Conservation (phyloP, 176 grass and related monocot genomes). For the Puya raimondii region DNA sequence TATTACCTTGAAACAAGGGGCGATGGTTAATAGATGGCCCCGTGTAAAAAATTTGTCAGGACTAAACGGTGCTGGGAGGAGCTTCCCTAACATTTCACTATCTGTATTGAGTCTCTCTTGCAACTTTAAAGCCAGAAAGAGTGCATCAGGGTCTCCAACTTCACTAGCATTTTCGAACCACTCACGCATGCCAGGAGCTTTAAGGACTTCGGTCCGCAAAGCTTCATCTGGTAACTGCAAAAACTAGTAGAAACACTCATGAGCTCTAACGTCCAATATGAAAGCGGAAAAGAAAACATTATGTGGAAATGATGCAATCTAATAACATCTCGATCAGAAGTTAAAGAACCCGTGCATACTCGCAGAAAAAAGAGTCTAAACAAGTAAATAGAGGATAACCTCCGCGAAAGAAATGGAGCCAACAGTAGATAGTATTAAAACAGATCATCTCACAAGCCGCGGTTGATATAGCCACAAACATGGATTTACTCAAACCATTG, state of each 20-base stretch:
- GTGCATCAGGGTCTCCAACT: slow-evolving; percentile 82
- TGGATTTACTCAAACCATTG: no score
- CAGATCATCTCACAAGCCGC: no score
- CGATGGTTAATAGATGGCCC: slow-evolving; percentile 62
- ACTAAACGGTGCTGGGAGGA: slow-evolving; percentile 74
- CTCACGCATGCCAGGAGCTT: slow-evolving; percentile 54
- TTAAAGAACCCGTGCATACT: no score
- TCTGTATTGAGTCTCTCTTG: slow-evolving; percentile 66
- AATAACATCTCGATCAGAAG: background rate
- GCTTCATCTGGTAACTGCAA: slow-evolving; percentile 77
- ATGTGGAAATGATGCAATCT: background rate
- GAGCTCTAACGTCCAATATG: slow-evolving; percentile 8
- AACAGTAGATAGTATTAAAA: no score
- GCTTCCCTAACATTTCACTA: slow-evolving; percentile 64
- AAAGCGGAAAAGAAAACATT: background rate
- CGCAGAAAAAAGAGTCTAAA: no score
- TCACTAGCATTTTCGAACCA: slow-evolving; percentile 70
- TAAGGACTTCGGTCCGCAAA: slow-evolving; percentile 56
- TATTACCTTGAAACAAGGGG: slow-evolving; percentile 83
- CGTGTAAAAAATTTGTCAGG: slow-evolving; percentile 50
- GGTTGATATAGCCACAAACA: no score
- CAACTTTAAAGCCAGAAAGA: slow-evolving; percentile 85
- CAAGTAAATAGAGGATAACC: no score
- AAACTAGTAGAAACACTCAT: slow-evolving; percentile 15
- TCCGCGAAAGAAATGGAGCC: no score